phyloP scores from a whole-genome alignment of 2,329 filamentous ascomycete species.

The Beauveria pseudobassiana region DNA sequence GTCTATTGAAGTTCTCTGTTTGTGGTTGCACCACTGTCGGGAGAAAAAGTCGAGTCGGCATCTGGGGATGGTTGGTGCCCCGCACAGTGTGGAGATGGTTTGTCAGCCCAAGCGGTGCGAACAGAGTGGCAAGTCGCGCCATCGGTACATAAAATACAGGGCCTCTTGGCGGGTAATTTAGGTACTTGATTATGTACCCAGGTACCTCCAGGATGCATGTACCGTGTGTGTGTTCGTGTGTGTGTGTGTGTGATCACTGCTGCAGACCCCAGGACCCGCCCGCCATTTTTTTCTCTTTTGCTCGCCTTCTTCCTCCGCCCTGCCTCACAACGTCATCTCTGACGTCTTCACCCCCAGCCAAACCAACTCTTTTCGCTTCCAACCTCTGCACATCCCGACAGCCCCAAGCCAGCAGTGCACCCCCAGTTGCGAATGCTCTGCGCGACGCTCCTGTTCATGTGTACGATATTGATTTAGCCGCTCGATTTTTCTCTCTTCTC shows the following conservation, averaged over 20 bases:
- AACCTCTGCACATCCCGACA: neutral
- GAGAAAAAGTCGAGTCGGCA: neutral
- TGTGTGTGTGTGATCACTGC: neutral
- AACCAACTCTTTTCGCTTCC: slow-evolving; percentile 11
- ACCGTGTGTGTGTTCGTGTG: too few species aligned
- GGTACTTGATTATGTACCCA: too few species aligned
- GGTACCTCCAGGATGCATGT: too few species aligned
- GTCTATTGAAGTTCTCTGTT: neutral
- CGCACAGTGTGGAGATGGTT: slow-evolving; percentile 4
- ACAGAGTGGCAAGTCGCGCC: slow-evolving; percentile 8
- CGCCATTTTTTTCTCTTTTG: slow-evolving; percentile 28
- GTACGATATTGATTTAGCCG: slow-evolving; percentile 13
- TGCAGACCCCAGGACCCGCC: slow-evolving; percentile 2
- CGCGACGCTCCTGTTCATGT: neutral
- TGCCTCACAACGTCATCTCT: slow-evolving; percentile 40
- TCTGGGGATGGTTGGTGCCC: neutral
- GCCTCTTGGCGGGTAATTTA: too few species aligned
- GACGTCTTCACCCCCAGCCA: slow-evolving; percentile 34
- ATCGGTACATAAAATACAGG: neutral
- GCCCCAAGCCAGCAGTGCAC: neutral
- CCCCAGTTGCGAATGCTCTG: neutral
- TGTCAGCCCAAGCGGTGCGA: slow-evolving; percentile 6
- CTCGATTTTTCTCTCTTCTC: slow-evolving; percentile 10
- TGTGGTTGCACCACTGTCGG: neutral
- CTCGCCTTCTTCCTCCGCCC: slow-evolving; percentile 20